A percentile compares a stretch with the other conserved stretches of the same genome.
phyloP scores from a whole-genome alignment of 495 filamentous ascomycete genomes.

The Terfezia boudieri region DNA sequence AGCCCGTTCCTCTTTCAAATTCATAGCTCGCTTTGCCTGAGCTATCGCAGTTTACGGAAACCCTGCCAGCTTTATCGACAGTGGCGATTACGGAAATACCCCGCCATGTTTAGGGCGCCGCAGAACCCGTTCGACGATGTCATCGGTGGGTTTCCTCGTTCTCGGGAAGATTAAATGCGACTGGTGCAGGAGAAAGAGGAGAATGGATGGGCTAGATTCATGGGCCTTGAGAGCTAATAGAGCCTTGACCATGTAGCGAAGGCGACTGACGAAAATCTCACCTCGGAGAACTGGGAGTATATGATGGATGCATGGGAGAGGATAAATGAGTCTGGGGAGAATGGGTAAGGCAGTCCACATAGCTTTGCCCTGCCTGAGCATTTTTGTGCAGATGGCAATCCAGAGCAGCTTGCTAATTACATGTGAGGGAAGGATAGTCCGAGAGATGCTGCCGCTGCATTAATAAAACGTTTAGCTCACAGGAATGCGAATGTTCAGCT shows the following conservation, averaged over 20 bases:
- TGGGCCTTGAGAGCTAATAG: background rate
- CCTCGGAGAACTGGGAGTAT: constrained; percentile 93
- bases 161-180: background rate
- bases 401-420: constrained; percentile 9
- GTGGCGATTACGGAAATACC: background rate
- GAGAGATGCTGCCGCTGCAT: constrained; percentile 76
- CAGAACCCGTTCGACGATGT: constrained; percentile 63
- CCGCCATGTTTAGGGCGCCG: constrained; percentile 53
- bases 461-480: constrained; percentile 93
- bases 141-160: constrained; percentile 36
- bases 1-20: no score
- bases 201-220: constrained; percentile 4
- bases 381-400: background rate
- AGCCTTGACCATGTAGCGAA: constrained; percentile 38
- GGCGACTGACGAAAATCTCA: constrained; percentile 96
- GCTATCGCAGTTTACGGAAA: no score
- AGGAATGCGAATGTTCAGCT: constrained; percentile 98
- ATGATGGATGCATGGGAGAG: constrained; percentile 98
- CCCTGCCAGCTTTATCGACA: no score
- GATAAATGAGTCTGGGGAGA: constrained; percentile 38
- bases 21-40: no score
- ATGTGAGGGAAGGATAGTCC: constrained; percentile 31
- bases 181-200: background rate
- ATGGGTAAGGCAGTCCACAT: constrained; percentile 27
- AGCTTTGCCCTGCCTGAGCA: background rate